These are phyloP conservation scores for Trypanosoma lewisi DNA, from an alignment of 208 protist genomes.

Conservation along the genomic window DNA sequence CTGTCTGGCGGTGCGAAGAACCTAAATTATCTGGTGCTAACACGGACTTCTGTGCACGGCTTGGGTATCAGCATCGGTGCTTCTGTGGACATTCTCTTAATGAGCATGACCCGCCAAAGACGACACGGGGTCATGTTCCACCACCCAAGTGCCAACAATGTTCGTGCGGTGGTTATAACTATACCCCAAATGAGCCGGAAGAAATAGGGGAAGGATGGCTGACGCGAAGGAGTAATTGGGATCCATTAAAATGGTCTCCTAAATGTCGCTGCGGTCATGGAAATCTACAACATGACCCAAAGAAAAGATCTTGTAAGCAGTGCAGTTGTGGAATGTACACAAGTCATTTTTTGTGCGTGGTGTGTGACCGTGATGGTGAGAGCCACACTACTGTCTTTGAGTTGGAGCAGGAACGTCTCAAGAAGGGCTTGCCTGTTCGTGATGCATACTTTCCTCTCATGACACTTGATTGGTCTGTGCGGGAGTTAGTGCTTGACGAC, in stretches of 20 bases:
- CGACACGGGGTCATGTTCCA: constrained; percentile 4
- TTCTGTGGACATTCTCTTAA: constrained; percentile 78
- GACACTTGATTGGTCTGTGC: constrained; percentile 60
- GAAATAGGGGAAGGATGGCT: constrained; percentile 88
- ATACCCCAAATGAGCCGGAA: constrained; percentile 81
- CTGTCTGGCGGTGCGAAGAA: constrained; percentile 63
- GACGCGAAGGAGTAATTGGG: constrained; percentile 56
- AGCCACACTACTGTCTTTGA: constrained; percentile 84
- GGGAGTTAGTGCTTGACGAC: constrained; percentile 58
- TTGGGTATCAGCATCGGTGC: constrained; percentile 67
- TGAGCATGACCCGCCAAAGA: constrained; percentile 28
- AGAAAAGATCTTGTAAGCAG: constrained; percentile 25
- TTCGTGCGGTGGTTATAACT: constrained; percentile 60
- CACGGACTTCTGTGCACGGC: constrained; percentile 78
- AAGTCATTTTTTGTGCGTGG: constrained; percentile 76
- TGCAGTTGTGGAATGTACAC: constrained; percentile 56
- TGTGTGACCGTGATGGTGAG: constrained; percentile 80
- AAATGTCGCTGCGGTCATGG: constrained; percentile 87
- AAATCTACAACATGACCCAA: constrained; percentile 46
- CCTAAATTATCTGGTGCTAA: constrained; percentile 45
- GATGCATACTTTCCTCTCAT: constrained; percentile 69
- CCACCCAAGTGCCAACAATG: constrained; percentile 32
- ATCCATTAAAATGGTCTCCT: constrained; percentile 55
- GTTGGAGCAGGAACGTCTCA: constrained; percentile 49
- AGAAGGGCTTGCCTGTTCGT: constrained; percentile 46